Base-by-base conservation (phyloP, 2,329 filamentous ascomycete genomes). In the Trichoderma sp. region DNA sequence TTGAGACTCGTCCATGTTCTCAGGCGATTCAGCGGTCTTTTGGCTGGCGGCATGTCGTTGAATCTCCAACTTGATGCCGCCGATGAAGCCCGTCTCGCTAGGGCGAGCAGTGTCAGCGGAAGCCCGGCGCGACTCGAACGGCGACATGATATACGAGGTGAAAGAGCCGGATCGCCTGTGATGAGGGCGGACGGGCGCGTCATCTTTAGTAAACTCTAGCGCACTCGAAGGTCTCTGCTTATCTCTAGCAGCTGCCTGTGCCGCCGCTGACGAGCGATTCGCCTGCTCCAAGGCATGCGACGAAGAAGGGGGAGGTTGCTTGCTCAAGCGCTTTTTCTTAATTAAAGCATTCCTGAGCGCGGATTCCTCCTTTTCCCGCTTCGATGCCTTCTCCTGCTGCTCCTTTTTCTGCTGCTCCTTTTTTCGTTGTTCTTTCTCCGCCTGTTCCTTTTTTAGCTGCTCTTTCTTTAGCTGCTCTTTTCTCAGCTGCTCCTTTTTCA, bases 1-100 rank as follows among this genome's bases (percentile, higher is more conserved):
- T 28, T 74, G 77, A 6, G 74, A 77, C 26, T 78, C 76, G 15
- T 75, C 74, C 8, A 74, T 75, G 14, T 77, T 75, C 7, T 76
- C 75, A 21, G 58, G 76, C 11, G 75, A 76, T 0, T 81, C 74
- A 8, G 78, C 72, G 1, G 76, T 75, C 51, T 77, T 75, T 43
- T 81, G 76, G 9, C 79, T 75, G 21, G 79, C 79, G 1, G 78
- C 78, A 8, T 83, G 78, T 60, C 79, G 79, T 70, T 83, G 78
- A 61, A 81, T 77, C 61, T 83, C 82, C 18, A 84, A 77, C 71
- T 84, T 84, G 68, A 80, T 80, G 24, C 81, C 82, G 1, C 83
- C 82, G 28, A 85, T 80, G 73, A 85, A 85, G 14, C 79, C 79
- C 2, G 76, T 77, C 6, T 81, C 75, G n/a, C 73, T 74, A 6